Base-by-base conservation (phyloP, 257 asterid species). In the Paulownia fortunei region DNA sequence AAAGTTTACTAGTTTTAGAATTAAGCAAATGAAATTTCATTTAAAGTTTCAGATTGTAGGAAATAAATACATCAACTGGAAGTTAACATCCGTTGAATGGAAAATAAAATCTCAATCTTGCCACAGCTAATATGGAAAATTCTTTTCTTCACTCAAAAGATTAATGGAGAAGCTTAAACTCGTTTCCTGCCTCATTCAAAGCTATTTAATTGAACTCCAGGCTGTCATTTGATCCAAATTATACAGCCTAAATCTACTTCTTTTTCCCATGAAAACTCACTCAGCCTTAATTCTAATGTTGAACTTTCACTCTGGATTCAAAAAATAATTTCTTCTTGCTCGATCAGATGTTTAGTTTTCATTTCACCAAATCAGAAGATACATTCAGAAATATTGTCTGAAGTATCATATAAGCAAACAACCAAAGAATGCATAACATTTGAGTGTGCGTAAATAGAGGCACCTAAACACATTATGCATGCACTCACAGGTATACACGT, bases 151-250 rank as follows among this genome's bases (percentile, higher is more conserved):
- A 11, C 13, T 12, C 51, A 63, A 18, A 27, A 32, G 32, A 24
- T 6, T 13, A 10, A 73, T 73, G 71, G 61, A 60, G 58, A 73
- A 56, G 26, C 71, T 60, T 30, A 44, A 73, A 41, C 69, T 58
- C 42, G 36, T 37, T 27, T 46, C 41, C 21, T 24, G 24, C 69
- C 41, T 58, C 21, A 41, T 72, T 72, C 2, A 63, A 39, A 11
- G 37, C 36, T 32, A 56, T 10, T 3, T 60, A 13, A 24, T 24
- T 60, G 37, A 10, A n/a, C n/a, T 39, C 8, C 12, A 4, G 10
- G 15, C 26, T 11, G 13, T 6, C 7, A 46, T n/a, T n/a, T 23
- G 27, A 46, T 69, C 56, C 21, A 49, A 49, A 49, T 41, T 34
- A 65, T 39, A 8, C 37, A 63, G 62, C 62, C 62, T 55, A 1